Conservation (phyloP, 345 rosid species). For the Citrus medica region DNA sequence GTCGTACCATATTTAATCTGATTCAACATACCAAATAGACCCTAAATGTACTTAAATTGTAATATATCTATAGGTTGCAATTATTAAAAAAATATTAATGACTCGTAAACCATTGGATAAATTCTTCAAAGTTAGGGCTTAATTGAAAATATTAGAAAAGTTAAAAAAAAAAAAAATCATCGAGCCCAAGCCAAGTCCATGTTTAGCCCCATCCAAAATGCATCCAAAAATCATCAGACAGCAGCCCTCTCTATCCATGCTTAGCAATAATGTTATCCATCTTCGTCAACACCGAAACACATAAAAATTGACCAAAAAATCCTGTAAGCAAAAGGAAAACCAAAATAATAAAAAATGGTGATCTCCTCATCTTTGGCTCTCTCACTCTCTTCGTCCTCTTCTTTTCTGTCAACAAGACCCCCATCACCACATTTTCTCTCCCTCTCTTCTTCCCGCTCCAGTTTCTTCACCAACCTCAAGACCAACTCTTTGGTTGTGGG, state of each 20-base stretch:
- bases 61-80: too few species aligned
- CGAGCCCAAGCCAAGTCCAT: too few species aligned
- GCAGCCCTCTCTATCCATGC: constrained; percentile 3
- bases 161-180: too few species aligned
- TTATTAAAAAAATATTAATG: too few species aligned
- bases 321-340: not conserved
- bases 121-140: too few species aligned
- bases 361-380: constrained; percentile 50
- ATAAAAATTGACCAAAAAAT: not conserved
- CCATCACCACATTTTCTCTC: constrained; percentile 29
- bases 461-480: constrained; percentile 30
- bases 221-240: not conserved
- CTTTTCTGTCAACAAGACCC: constrained; percentile 18
- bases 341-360: constrained; percentile 45
- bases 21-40: too few species aligned
- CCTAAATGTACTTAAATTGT: too few species aligned
- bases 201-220: not conserved
- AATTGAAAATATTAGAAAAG: too few species aligned
- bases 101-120: too few species aligned
- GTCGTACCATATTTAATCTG: too few species aligned
- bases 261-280: constrained; percentile 1
- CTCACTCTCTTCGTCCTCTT: constrained; percentile 17
- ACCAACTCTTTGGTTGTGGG: constrained; percentile 32
- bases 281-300: not conserved
- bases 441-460: constrained; percentile 54